Evolutionary conservation across 257 asterid genomes (phyloP).

Genomic region (Mitragyna speciosa): DNA sequence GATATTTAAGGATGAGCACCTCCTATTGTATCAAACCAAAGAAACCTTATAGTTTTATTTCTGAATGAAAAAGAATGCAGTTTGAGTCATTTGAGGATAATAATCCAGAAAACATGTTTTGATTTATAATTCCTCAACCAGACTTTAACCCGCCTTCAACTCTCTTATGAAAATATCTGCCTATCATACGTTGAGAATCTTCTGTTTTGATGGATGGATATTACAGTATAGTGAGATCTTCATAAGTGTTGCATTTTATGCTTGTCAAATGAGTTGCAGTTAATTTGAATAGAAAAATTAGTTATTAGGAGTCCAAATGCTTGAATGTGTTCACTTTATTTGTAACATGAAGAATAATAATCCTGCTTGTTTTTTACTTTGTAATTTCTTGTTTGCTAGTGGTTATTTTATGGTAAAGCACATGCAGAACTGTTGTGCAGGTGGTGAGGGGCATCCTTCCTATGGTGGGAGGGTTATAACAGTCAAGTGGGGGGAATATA

Average conservation of each 20-base stretch:
- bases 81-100: neutral
- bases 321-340: neutral
- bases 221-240: neutral
- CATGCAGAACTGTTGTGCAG: conserved; percentile 33
- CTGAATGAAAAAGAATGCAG: neutral
- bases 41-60: neutral
- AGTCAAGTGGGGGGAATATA: conserved; percentile 66
- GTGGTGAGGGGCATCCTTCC: conserved; percentile 54
- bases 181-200: neutral
- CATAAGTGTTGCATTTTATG: neutral
- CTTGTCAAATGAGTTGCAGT: neutral
- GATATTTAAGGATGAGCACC: neutral
- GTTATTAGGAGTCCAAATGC: neutral
- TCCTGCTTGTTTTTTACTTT: neutral
- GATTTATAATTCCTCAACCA: neutral
- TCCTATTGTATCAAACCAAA: neutral
- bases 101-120: neutral
- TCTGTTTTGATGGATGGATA: neutral
- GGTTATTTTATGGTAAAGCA: neutral
- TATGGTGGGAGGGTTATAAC: conserved; percentile 78
- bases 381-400: neutral
- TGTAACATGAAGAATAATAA: neutral
- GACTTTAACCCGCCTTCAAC: neutral
- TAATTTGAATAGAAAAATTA: neutral
- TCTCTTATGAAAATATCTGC: neutral